Conservation (phyloP, 352 stramenopile species). For the Phytopythium vexans region DNA sequence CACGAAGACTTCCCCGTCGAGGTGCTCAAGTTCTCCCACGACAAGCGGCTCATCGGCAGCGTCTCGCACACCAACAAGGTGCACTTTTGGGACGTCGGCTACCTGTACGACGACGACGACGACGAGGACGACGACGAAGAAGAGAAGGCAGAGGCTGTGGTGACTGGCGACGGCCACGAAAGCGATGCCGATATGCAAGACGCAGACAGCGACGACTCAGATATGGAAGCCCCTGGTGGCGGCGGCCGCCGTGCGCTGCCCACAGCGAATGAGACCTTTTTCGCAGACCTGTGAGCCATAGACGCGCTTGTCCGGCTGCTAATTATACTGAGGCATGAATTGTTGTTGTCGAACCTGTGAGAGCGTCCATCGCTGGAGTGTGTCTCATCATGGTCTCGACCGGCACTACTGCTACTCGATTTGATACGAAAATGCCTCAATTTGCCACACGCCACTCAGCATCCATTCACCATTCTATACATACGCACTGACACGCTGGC, state of each 20-base stretch:
- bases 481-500: constrained; percentile 70
- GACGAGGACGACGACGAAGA: constrained; percentile 65
- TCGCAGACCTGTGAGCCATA: constrained; percentile 62
- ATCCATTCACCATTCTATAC: constrained; percentile 22
- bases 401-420: constrained; percentile 9
- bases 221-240: constrained; percentile 22
- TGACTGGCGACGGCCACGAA: constrained; percentile 17
- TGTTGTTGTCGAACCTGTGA: no score
- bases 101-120: constrained; percentile 90
- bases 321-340: no score
- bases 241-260: constrained; percentile 51
- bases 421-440: constrained; percentile 25
- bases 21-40: constrained; percentile 81
- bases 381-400: constrained; percentile 1
- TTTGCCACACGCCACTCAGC: constrained; percentile 8
- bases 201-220: constrained; percentile 66
- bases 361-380: no score
- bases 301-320: no score
- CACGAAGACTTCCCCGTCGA: constrained; percentile 97
- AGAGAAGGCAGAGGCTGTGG: constrained; percentile 38
- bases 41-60: constrained; percentile 90
- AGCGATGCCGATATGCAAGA: constrained; percentile 84
- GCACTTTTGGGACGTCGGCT: constrained; percentile 94
- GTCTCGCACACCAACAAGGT: constrained; percentile 94
- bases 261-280: constrained; percentile 78